These are phyloP conservation scores for Jacaranda mimosifolia DNA, from an alignment of 257 asterid genomes.

Conservation along the genomic window DNA sequence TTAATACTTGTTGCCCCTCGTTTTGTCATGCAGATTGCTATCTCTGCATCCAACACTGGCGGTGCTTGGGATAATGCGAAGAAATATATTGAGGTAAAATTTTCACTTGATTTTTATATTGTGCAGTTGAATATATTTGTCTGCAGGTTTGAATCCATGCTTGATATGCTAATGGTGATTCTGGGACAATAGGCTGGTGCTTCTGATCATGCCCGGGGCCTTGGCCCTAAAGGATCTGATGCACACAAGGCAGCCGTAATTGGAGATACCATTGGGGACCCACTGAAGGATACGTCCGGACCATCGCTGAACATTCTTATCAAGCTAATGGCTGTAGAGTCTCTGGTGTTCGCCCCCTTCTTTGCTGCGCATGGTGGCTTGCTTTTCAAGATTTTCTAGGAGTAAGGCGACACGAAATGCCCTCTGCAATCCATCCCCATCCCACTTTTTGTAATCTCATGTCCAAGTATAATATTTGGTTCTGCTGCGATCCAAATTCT, in stretches of 20 bases:
- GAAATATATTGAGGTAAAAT: slow-evolving; percentile 53
- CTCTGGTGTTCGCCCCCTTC: slow-evolving; percentile 69
- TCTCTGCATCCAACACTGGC: slow-evolving; percentile 59
- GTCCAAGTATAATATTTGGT: slow-evolving; percentile 5
- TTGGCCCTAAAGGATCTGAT: slow-evolving; percentile 69
- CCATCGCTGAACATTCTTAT: slow-evolving; percentile 66
- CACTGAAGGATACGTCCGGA: slow-evolving; percentile 70
- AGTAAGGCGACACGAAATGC: slow-evolving; percentile 5
- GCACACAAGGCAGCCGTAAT: slow-evolving; percentile 71
- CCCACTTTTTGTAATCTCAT: slow-evolving; percentile 44
- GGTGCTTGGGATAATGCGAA: slow-evolving; percentile 63
- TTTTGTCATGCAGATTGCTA: slow-evolving; percentile 46
- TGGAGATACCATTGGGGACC: slow-evolving; percentile 72
- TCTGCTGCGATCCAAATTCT: neutral
- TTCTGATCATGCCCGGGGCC: slow-evolving; percentile 59
- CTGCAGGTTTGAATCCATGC: neutral
- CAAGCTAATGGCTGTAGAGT: slow-evolving; percentile 71
- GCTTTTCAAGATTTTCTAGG: slow-evolving; percentile 57
- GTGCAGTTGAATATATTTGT: too few species aligned
- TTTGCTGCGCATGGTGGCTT: slow-evolving; percentile 74
- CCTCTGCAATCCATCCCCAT: neutral
- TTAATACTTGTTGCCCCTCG: neutral
- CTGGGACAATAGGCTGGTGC: slow-evolving; percentile 55
- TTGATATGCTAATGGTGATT: neutral
- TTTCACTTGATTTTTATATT: too few species aligned